Evolutionary conservation across 208 protist species (phyloP), one percentile per base, ranked within the genome.

Genomic region (Leishmania gerbilli): DNA sequence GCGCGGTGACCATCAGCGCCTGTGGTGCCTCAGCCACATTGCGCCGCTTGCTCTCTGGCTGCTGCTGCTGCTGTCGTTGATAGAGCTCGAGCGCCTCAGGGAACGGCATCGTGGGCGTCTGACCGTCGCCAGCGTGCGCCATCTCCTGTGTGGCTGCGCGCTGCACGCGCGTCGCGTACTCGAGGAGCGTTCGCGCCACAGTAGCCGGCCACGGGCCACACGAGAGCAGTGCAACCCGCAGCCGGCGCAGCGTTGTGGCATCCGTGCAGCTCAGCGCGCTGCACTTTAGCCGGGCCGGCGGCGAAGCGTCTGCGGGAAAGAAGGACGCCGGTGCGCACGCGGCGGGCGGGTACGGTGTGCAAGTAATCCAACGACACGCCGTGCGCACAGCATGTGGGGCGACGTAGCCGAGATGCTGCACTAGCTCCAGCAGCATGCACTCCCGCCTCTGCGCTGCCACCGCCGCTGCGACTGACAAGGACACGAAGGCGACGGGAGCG

Each of bases 161-260:
- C 45, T 85, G 82, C 4, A 51, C 34, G 0, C 64, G n/a, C 3
- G 76, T n/a, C 31, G 74, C 82, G 77, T 79, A 76, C n/a, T 31
- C 58, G 34, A 85, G 77, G 40, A 85, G 77, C 53, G 62, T 67
- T 34, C 31, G 60, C 49, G 77, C 77, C 13, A 79, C 64, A 27
- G 34, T 19, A 3, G 55, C 17, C 13, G 82, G 82, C 82, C 82
- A 85, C n/a, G 82, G 77, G 2, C 77, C 78, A 51, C 82, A 85
- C 15, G 82, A 64, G n/a, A 71, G 71, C 47, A 85, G 71, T 1
- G 65, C 77, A 31, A 27, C 77, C 4, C 77, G 82, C 60, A 81
- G 74, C 17, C 82, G 77, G 42, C 37, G 71, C 77, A 85, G 77
- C 34, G 72, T 76, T 13, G 71, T 79, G 1, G 13, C 24, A 27